Base-by-base conservation (phyloP, 2,329 filamentous ascomycete species). In the Laburnicola sp. region DNA sequence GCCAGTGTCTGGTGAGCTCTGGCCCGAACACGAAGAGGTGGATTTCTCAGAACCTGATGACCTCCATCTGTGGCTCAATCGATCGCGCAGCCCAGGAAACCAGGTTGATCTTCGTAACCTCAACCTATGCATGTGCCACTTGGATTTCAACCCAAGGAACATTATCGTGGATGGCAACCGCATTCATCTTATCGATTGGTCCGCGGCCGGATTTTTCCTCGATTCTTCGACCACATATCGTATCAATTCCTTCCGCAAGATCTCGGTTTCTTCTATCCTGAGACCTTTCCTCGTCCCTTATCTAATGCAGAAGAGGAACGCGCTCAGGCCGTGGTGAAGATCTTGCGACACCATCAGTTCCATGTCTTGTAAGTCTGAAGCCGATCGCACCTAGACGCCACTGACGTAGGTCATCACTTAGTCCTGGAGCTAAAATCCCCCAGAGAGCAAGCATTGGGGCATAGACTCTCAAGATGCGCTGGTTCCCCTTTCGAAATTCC, bases 1-100 rank as follows among this genome's bases (percentile, higher is more conserved):
- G 31, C 42, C 42, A 45, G 42, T 45, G n/a, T 45, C 42, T 35
- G 42, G 42, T 32, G 27, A 31, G 42, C 42, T 45, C 28, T 45
- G 42, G 42, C 42, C 42, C 10, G 42, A 45, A 45, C 39, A 42
- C 30, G 39, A 42, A 42, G 39, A 42, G 39, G 39, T 42, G 25
- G 39, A 42, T 4, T 42, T 42, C 25, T 42, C 28, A 27, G 39
- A 42, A 25, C 21, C 39, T 27, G 25, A 42, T 28, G 39, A 42
- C 39, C 39, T 42, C 39, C 39, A 42, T 25, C 39, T 28, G 4
- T 42, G 39, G 39, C 39, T 42, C 26, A 42, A 42, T 31, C 39
- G 39, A 42, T 42, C 26, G 28, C 26, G 4, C 39, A 42, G 26
- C 26, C 28, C 7, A 42, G 39, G 39, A 23, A 4, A 31, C 39